Conservation (phyloP, 257 asterid species). For the Solanum arcanum region DNA sequence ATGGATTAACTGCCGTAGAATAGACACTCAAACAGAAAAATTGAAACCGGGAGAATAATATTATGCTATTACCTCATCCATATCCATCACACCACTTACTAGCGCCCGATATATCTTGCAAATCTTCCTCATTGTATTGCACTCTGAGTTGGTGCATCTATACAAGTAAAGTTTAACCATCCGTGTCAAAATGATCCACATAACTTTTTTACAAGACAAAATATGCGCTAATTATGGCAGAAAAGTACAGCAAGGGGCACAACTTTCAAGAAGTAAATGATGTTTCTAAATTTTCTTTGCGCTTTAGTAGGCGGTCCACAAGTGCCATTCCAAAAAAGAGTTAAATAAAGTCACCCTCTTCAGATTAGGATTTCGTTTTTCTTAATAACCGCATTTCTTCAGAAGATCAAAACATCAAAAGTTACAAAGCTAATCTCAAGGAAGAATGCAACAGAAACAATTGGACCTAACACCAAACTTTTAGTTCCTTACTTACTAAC, state of each 20-base stretch:
- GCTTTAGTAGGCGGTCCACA: not conserved
- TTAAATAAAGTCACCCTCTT: not conserved
- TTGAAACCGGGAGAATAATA: not conserved
- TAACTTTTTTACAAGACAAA: not conserved
- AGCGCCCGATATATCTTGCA: constrained; percentile 78
- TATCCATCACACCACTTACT: constrained; percentile 53
- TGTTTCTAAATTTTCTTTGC: not conserved
- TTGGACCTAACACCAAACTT: not conserved
- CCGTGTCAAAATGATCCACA: not conserved
- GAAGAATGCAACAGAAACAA: not conserved
- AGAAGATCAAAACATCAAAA: not conserved
- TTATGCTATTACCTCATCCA: constrained; percentile 49
- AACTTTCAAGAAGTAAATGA: not conserved
- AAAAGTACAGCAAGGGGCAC: not conserved
- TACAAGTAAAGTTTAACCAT: not conserved
- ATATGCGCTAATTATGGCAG: not conserved
- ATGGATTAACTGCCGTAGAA: not conserved
- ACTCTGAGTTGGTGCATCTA: constrained; percentile 33
- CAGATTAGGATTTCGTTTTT: not conserved
- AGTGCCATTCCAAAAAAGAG: not conserved
- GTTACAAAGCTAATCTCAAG: not conserved
- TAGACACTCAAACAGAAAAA: not conserved
- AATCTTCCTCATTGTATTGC: constrained; percentile 45
- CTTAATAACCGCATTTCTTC: not conserved
- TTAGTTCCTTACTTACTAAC: not conserved